These are phyloP conservation scores for Exutisphaerella laricina DNA, from an alignment of 2,329 filamentous ascomycete species.

Conservation along the genomic window DNA sequence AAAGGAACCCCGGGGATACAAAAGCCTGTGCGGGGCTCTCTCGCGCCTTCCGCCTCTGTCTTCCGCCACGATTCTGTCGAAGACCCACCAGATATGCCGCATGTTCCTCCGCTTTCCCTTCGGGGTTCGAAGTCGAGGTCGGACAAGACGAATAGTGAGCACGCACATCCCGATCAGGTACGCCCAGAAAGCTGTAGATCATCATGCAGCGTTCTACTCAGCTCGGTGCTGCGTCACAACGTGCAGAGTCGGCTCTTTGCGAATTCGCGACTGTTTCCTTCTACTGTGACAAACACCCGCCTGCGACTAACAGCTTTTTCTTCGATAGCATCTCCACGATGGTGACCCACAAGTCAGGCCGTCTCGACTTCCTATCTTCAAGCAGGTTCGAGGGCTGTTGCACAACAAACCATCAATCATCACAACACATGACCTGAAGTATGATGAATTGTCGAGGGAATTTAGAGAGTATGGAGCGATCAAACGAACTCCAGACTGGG, in stretches of 20 bases:
- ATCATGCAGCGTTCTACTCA: too few relatives aligned
- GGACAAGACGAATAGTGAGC: slow-evolving; percentile 3
- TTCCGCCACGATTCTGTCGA: slow-evolving; percentile 34
- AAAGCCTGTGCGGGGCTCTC: slow-evolving; percentile 23
- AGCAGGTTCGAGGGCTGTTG: slow-evolving; percentile 32
- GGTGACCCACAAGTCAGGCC: slow-evolving; percentile 22
- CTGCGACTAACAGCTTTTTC: too few relatives aligned
- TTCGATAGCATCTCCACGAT: slow-evolving; percentile 23
- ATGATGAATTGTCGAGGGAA: slow-evolving; percentile 22
- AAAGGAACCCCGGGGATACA: slow-evolving; percentile 26
- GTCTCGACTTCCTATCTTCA: slow-evolving; percentile 30
- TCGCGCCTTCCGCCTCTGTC: slow-evolving; percentile 31
- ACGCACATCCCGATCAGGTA: too few relatives aligned
- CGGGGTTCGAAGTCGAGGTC: slow-evolving; percentile 12
- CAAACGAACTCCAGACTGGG: too few relatives aligned
- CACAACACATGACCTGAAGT: slow-evolving; percentile 15
- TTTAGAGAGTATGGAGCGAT: too few relatives aligned
- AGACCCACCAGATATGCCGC: slow-evolving; percentile 18
- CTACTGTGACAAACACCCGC: too few relatives aligned
- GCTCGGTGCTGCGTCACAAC: too few relatives aligned
- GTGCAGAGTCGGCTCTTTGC: too few relatives aligned
- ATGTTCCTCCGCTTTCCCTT: slow-evolving; percentile 21
- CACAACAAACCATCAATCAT: slow-evolving; percentile 24
- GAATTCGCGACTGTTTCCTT: too few relatives aligned
- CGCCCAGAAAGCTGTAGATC: too few relatives aligned